These are phyloP conservation scores for Dunaliella primolecta DNA, from an alignment of 139 green algal species.

Conservation along the genomic window DNA sequence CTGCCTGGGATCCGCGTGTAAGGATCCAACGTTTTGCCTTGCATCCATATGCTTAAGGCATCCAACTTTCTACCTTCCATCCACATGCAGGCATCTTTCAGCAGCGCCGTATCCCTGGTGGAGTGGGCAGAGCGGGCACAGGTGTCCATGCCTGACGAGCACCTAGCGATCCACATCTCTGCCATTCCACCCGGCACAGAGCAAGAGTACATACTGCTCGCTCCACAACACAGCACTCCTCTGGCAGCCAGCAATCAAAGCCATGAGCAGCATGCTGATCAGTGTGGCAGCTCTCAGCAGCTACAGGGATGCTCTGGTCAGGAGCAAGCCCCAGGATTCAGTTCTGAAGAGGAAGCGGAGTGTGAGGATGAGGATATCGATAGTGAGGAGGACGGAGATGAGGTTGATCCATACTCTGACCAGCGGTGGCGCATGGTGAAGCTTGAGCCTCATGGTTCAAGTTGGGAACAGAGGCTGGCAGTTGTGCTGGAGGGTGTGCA, in stretches of 20 bases:
- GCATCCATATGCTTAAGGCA: too few relatives aligned
- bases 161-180: slow-evolving; percentile 42
- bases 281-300: too few relatives aligned
- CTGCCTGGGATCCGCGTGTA: too few relatives aligned
- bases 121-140: slow-evolving; percentile 58
- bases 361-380: slow-evolving; percentile 3
- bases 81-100: slow-evolving; percentile 23
- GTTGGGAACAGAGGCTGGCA: neutral
- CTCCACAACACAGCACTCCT: neutral
- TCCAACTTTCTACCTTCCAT: too few relatives aligned
- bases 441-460: neutral
- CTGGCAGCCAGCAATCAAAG: too few relatives aligned
- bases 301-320: neutral
- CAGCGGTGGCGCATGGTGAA: neutral
- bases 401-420: slow-evolving; percentile 1
- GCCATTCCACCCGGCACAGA: neutral
- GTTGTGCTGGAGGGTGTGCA: neutral
- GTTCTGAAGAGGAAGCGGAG: neutral
- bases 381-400: neutral
- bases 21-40: too few relatives aligned
- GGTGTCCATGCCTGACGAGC: slow-evolving; percentile 24
- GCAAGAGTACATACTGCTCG: neutral
- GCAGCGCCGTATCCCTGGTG: slow-evolving; percentile 47
- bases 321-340: neutral
- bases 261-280: too few relatives aligned